A percentile compares a stretch with the other conserved stretches of the same genome.
Conservation (phyloP, 768 basidiomycete species). For the Termitomyces sp. region DNA sequence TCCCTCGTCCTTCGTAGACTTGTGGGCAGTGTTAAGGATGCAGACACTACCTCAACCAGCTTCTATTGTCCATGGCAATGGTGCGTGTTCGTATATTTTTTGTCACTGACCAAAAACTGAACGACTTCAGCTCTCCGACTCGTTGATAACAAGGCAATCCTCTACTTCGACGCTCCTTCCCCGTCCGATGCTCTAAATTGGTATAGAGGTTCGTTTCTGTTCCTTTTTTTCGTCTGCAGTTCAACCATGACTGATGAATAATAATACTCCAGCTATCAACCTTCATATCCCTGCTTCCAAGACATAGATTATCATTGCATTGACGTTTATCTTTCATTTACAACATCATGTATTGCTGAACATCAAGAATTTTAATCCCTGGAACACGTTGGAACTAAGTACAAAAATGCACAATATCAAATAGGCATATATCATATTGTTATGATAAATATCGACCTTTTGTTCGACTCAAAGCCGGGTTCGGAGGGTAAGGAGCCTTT, state of each 20-base stretch:
- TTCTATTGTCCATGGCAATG: slow-evolving; percentile 84
- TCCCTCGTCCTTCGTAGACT: slow-evolving; percentile 68
- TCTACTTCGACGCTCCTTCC: slow-evolving; percentile 84
- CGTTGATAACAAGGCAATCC: slow-evolving; percentile 88
- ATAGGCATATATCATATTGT: background rate
- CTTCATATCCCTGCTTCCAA: slow-evolving; percentile 84
- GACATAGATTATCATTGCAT: slow-evolving; percentile 37
- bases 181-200: slow-evolving; percentile 84
- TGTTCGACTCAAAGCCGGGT: too few relatives aligned
- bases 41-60: slow-evolving; percentile 89
- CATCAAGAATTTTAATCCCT: slow-evolving; percentile 11
- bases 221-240: background rate
- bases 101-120: slow-evolving; percentile 4
- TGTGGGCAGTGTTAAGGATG: slow-evolving; percentile 98
- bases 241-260: slow-evolving; percentile 1
- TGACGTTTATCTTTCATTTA: slow-evolving; percentile 10
- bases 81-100: slow-evolving; percentile 29
- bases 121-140: slow-evolving; percentile 63
- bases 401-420: background rate
- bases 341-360: slow-evolving; percentile 16
- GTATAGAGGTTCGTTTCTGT: slow-evolving; percentile 68
- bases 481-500: too few relatives aligned
- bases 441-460: too few relatives aligned
- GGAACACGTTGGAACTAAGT: slow-evolving; percentile 1
- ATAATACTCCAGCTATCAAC: slow-evolving; percentile 63